Conservation (phyloP, 1,139 yeast species). For the Kluyveromyces sp. region DNA sequence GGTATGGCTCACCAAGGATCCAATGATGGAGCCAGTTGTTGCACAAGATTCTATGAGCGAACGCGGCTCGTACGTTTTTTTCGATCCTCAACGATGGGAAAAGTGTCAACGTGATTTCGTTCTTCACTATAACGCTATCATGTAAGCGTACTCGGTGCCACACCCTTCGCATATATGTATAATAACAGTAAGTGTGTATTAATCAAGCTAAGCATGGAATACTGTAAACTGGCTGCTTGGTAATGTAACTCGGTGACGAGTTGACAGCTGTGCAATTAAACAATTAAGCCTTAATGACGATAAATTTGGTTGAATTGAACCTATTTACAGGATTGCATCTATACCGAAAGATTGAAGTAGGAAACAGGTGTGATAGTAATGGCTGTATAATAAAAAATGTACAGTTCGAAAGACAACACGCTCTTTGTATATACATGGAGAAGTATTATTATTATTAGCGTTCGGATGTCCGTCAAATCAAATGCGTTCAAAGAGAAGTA, state of each 20-base stretch:
- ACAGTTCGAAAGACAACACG: not conserved
- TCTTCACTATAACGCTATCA: constrained; percentile 52
- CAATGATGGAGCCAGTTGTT: constrained; percentile 81
- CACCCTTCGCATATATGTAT: constrained; percentile 1
- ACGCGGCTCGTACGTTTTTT: constrained; percentile 91
- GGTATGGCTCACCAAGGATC: constrained; percentile 95
- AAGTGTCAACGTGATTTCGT: constrained; percentile 81
- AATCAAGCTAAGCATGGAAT: too few relatives aligned
- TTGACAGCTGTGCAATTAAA: too few relatives aligned
- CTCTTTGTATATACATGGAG: not conserved
- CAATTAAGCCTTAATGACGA: too few relatives aligned
- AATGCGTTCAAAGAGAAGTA: not conserved
- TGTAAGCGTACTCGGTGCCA: constrained; percentile 22
- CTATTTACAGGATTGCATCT: not conserved
- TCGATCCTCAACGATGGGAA: constrained; percentile 96
- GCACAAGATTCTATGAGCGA: constrained; percentile 69
- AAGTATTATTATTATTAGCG: not conserved
- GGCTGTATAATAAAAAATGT: not conserved
- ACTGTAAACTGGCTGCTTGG: too few relatives aligned
- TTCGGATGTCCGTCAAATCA: too few relatives aligned
- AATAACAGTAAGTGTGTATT: not conserved
- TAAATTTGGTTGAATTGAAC: not conserved
- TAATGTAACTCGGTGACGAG: too few relatives aligned
- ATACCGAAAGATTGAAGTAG: not conserved
- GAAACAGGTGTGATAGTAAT: not conserved